phyloP scores from a whole-genome alignment of 2,329 filamentous ascomycete genomes.

The Hysterium pulicare region DNA sequence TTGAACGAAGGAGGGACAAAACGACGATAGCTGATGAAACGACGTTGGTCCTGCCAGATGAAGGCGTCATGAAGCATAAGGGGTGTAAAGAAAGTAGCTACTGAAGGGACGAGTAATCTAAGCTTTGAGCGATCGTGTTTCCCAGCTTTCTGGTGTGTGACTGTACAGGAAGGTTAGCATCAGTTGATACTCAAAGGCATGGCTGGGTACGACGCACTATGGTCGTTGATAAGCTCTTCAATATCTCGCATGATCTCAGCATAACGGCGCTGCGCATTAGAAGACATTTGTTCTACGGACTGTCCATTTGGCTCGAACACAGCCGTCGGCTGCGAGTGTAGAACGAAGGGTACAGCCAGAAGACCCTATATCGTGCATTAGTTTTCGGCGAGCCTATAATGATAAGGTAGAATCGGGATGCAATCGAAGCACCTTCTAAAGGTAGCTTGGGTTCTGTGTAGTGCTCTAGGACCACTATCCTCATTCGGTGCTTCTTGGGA shows the following conservation, averaged over 20 bases:
- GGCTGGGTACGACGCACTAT: conserved; percentile 58
- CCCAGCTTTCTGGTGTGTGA: conserved; percentile 65
- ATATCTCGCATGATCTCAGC: conserved; percentile 94
- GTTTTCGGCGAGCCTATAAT: not conserved
- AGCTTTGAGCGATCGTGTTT: conserved; percentile 78
- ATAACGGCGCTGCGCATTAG: conserved; percentile 81
- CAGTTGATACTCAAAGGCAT: conserved; percentile 1
- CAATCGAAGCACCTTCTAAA: too few species aligned
- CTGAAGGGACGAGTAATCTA: conserved; percentile 83
- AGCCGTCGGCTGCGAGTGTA: conserved; percentile 91
- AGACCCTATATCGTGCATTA: conserved; percentile 43
- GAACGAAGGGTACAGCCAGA: conserved; percentile 90
- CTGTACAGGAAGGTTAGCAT: conserved; percentile 40
- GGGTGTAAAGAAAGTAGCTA: conserved; percentile 91
- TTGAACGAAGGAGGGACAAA: conserved; percentile 98
- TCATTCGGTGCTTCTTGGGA: not conserved
- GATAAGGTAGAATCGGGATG: too few species aligned
- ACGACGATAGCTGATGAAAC: conserved; percentile 83
- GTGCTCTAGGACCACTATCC: too few species aligned
- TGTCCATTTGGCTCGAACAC: conserved; percentile 69
- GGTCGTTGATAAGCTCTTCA: conserved; percentile 85
- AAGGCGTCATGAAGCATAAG: conserved; percentile 87
- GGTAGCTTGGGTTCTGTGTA: too few species aligned
- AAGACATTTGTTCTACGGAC: conserved; percentile 68
- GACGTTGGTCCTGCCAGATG: conserved; percentile 78